Evolutionary conservation across 2,329 filamentous ascomycete species (phyloP).

Genomic region (Fusarium brachygibbosum): DNA sequence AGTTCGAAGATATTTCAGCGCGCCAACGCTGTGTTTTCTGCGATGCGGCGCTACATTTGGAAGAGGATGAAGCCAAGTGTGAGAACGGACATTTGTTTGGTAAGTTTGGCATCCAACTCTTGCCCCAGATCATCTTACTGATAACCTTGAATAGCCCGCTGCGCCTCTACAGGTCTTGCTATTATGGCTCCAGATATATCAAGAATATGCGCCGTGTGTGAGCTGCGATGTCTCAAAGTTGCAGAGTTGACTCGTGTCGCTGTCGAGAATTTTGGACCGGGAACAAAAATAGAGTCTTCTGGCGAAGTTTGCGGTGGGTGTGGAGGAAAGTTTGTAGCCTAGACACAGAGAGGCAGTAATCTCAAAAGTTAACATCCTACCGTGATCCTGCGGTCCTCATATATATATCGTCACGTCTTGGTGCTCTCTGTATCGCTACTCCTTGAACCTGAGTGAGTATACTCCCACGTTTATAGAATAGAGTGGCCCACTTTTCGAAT

Average conservation of each 20-base stretch:
- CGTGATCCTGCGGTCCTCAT: neutral
- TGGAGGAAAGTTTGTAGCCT: conserved; percentile 60
- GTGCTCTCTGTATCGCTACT: neutral
- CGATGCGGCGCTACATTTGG: conserved; percentile 51
- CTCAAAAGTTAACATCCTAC: neutral
- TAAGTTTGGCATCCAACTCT: conserved; percentile 43
- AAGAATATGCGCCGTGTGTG: conserved; percentile 68
- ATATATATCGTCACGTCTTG: neutral
- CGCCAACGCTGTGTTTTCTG: conserved; percentile 65
- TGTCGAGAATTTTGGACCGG: conserved; percentile 48
- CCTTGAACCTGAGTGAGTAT: neutral
- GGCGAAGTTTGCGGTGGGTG: conserved; percentile 58
- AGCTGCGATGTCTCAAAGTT: conserved; percentile 62
- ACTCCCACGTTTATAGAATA: neutral
- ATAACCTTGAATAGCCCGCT: conserved; percentile 58
- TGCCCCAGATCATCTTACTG: neutral
- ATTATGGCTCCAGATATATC: conserved; percentile 68
- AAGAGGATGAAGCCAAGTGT: conserved; percentile 57
- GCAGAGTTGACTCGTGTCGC: conserved; percentile 57
- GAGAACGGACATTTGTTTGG: conserved; percentile 58
- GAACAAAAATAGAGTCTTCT: conserved; percentile 49
- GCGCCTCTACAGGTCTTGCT: conserved; percentile 66
- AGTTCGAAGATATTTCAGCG: conserved; percentile 56
- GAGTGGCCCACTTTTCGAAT: neutral
- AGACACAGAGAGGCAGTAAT: conserved; percentile 1